These are phyloP conservation scores for Acanthamoeba royreba DNA, from an alignment of 208 protist genomes.

Conservation along the genomic window DNA sequence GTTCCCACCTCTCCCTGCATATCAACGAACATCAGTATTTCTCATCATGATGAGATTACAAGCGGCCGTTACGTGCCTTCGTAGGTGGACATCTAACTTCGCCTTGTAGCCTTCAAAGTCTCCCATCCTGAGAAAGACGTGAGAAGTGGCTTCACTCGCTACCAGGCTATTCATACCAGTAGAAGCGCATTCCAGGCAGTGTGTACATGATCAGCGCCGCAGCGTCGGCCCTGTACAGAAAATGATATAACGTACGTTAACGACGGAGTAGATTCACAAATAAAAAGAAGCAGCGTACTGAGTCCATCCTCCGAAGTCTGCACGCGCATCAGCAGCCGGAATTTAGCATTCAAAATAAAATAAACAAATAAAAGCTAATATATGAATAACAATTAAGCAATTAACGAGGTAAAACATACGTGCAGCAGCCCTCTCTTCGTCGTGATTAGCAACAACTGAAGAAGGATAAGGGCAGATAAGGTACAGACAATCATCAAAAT, in stretches of 20 bases:
- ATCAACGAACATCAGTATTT: background rate
- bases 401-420: no score
- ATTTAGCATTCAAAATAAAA: no score
- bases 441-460: conserved; percentile 56
- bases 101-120: conserved; percentile 74
- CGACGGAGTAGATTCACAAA: background rate
- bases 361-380: no score
- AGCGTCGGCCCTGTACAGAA: conserved; percentile 61
- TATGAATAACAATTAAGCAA: no score
- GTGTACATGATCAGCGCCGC: conserved; percentile 74
- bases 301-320: conserved; percentile 70
- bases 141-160: background rate
- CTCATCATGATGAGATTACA: background rate
- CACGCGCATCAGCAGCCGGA: no score
- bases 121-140: conserved; percentile 58
- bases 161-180: background rate
- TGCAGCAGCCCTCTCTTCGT: conserved; percentile 68
- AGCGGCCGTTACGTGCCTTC: background rate
- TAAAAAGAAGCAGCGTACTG: background rate
- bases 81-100: conserved; percentile 76
- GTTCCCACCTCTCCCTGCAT: conserved; percentile 58
- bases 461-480: background rate
- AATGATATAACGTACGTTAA: background rate
- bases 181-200: conserved; percentile 73
- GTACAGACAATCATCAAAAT: background rate